Evolutionary conservation across 2,329 filamentous ascomycete genomes (phyloP), one percentile per base, ranked within the genome.

Genomic region (Botrytis sinoallii): DNA sequence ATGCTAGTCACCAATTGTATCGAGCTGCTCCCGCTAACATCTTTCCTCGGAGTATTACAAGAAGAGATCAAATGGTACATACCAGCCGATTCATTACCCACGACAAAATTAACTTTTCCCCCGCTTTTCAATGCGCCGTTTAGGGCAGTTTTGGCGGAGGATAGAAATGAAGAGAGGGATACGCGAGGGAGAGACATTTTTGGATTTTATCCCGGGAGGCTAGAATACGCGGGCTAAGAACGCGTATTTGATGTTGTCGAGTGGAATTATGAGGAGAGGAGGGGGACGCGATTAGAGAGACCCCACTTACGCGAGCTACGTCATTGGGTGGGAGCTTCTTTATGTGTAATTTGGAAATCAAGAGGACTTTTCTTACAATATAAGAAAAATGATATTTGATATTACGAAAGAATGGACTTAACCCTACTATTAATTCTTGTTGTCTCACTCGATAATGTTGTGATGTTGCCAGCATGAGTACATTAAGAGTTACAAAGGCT

Each of bases 81-180:
- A 89, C 90, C 90, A 73, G 89, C 90, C 35, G 90, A 90, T 81
- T 92, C 90, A 76, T 92, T 92, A 60, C 90, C 90, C 14, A 91
- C 85, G 6, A 92, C 89, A 78, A 92, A 87, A 3, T 86, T 89
- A 71, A 91, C 77, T 3, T 88, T 88, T 6, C 79, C 81, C 1
- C 82, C 77, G 22, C 85, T 82, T 75, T 86, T 84, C 7, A 84
- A 78, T 1, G 84, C 81, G 7, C 83, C 81, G 2, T 82, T 78
- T 40, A 91, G 79, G 3, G 85, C 84, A 18, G 82, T 81, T 71
- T 84, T 85, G 32, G 88, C 88, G 1, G 83, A 82, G 7, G 84
- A 82, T 8, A 91, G 82, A 77, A 90, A 91, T 29, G 83, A 81
- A 48, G 82, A 80, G 52, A 90, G 81, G 0, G 87, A 85, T 9